Conservation (phyloP, 2,329 filamentous ascomycete genomes). For the Paracamarosporium sp. region DNA sequence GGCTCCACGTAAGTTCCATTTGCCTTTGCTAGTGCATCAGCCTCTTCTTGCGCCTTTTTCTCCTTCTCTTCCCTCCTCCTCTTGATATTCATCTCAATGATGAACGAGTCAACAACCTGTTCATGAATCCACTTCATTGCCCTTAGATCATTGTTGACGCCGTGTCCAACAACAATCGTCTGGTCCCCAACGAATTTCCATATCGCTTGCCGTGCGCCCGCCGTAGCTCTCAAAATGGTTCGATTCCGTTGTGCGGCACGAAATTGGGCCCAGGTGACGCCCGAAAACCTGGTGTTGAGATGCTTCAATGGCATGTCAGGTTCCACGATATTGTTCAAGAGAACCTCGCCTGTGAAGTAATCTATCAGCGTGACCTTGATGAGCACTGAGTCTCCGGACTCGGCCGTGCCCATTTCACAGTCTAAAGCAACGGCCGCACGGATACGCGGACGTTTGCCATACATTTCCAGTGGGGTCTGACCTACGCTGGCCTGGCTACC, state of each 20-base stretch:
- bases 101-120: conserved; percentile 54
- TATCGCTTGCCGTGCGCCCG: conserved; percentile 50
- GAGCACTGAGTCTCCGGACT: conserved; percentile 56
- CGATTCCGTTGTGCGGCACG: conserved; percentile 38
- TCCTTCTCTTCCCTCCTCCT: conserved; percentile 4
- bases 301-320: conserved; percentile 56
- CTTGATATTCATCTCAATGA: conserved; percentile 23
- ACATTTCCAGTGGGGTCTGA: too few relatives aligned
- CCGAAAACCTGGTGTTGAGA: conserved; percentile 60
- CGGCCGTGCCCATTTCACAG: conserved; percentile 62
- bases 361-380: conserved; percentile 60
- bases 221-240: conserved; percentile 49
- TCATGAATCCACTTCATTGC: conserved; percentile 58
- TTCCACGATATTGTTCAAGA: conserved; percentile 60
- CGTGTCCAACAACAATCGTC: conserved; percentile 60
- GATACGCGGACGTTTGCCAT: too few relatives aligned
- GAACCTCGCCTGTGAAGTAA: conserved; percentile 56
- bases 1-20: conserved; percentile 3
- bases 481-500: neutral
- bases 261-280: conserved; percentile 53
- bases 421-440: conserved; percentile 54
- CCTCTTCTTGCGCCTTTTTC: conserved; percentile 9
- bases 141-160: conserved; percentile 51
- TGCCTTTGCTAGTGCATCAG: neutral
- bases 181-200: conserved; percentile 54